Base-by-base conservation (phyloP, 306 rosid genomes). In the Medicago lupulina region DNA sequence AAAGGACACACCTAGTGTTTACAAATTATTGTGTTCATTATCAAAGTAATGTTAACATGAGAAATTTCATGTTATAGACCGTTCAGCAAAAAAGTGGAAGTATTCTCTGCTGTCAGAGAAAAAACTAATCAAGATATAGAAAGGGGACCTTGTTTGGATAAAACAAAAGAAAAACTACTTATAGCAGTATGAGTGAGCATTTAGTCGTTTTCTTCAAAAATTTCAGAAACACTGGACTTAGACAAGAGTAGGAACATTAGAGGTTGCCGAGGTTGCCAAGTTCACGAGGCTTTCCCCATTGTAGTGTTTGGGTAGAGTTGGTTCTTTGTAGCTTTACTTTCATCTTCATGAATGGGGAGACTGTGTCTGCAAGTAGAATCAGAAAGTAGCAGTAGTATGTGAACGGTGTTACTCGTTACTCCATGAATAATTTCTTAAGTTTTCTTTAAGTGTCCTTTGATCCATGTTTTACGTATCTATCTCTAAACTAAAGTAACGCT, bases 291-390 rank as follows among this genome's bases (percentile, higher is more conserved):
- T 64, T 9, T 64, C 70, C 9, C 46, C 44, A 7, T 15, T 34
- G 55, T 15, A 15, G 67, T 16, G 2, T 62, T 67, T 67, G 71
- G 55, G 16, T 28, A 67, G 71, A 51, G 38, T 18, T 66, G 17
- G 53, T 9, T 41, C 11, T 66, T 7, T 44, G 19, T 44, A 67
- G 55, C 57, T 54, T 54, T 54, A 49, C 18, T 49, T 49, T 49
- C 55, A 49, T 5, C 23, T 49, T 49, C 55, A 49, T 5, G 25
- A 16, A 17, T 8, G 59, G 12, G 23, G 59, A 53, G 12, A 53
- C 11, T 0, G 59, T 53, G 10, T 50, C 57, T 6, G 57, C 8
- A 50, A 15, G 57, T 50, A 15, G 19, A 50, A 50, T 50, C 8
- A 16, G 9, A 50, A 50, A 50, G 57, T 50, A 50, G 51, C 51